A percentile compares a stretch with the other conserved stretches of the same genome.
These are phyloP conservation scores for Kuraishia molischiana DNA, from an alignment of 805 yeast genomes.

Conservation along the genomic window DNA sequence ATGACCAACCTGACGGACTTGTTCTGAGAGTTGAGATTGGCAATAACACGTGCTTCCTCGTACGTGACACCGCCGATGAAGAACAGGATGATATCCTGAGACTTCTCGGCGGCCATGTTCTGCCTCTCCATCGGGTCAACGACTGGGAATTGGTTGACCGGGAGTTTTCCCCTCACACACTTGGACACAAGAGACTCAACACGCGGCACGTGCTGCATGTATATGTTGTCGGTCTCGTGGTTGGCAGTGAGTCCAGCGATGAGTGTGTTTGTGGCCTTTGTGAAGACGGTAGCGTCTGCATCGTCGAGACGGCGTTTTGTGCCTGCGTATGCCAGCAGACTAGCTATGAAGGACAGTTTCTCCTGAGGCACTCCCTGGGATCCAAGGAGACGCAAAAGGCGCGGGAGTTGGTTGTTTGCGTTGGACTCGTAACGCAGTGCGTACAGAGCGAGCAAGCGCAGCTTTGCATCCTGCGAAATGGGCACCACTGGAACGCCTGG, in stretches of 20 bases:
- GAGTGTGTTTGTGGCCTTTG: slow-evolving; percentile 13
- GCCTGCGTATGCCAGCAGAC: slow-evolving; percentile 36
- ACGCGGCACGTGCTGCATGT: slow-evolving; percentile 86
- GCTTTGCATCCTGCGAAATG: slow-evolving; percentile 44
- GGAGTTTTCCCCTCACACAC: slow-evolving; percentile 30
- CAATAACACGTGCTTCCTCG: slow-evolving; percentile 82
- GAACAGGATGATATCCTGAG: slow-evolving; percentile 63
- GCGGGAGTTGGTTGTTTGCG: slow-evolving; percentile 30
- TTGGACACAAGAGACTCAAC: slow-evolving; percentile 38
- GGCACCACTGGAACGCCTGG: slow-evolving; percentile 16
- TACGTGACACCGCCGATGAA: slow-evolving; percentile 85
- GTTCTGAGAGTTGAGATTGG: slow-evolving; percentile 52
- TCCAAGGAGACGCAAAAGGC: slow-evolving; percentile 27
- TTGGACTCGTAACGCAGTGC: slow-evolving; percentile 58
- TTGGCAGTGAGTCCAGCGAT: slow-evolving; percentile 25
- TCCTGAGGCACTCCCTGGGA: slow-evolving; percentile 23
- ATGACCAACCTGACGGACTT: slow-evolving; percentile 56
- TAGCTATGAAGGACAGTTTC: slow-evolving; percentile 32
- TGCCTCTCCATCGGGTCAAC: slow-evolving; percentile 21
- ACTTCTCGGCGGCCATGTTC: slow-evolving; percentile 19
- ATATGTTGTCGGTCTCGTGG: slow-evolving; percentile 53
- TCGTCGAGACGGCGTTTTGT: slow-evolving; percentile 29
- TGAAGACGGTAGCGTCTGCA: slow-evolving; percentile 15
- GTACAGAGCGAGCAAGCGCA: slow-evolving; percentile 67
- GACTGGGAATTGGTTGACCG: slow-evolving; percentile 30